phyloP scores from a whole-genome alignment of 2,329 filamentous ascomycete species.

The Aspergillus sp. region DNA sequence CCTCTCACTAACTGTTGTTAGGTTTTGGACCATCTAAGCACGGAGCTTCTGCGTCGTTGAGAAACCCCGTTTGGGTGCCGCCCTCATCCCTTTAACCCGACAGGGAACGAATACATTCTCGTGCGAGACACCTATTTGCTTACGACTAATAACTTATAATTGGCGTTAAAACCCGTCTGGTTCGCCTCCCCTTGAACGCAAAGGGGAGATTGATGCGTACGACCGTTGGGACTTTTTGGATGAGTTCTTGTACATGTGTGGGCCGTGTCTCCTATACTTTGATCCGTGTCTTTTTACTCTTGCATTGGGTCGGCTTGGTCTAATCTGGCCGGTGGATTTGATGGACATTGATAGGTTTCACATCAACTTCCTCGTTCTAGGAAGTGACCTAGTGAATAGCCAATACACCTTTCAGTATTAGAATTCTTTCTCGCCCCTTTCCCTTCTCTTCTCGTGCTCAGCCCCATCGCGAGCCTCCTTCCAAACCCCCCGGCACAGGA shows the following conservation, averaged over 20 bases:
- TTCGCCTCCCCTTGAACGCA: background rate
- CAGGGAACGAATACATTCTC: slow-evolving; percentile 1
- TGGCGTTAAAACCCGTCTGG: background rate
- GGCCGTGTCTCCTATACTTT: slow-evolving; percentile 1
- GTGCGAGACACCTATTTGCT: slow-evolving; percentile 7
- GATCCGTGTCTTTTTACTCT: background rate
- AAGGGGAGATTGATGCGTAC: background rate
- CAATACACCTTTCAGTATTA: background rate
- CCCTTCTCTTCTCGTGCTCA: too few relatives aligned
- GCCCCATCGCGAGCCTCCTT: too few relatives aligned
- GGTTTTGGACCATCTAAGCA: slow-evolving; percentile 8
- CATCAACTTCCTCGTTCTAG: background rate
- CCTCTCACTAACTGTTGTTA: background rate
- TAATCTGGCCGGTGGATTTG: background rate
- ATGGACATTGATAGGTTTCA: background rate
- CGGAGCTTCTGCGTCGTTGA: slow-evolving; percentile 9
- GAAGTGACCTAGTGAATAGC: background rate
- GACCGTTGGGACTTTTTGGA: slow-evolving; percentile 1
- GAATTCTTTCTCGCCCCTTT: too few relatives aligned
- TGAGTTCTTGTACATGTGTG: slow-evolving; percentile 9
- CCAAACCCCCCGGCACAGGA: too few relatives aligned
- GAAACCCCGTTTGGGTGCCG: background rate
- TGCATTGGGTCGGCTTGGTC: slow-evolving; percentile 2
- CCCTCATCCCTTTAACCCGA: background rate
- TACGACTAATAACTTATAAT: slow-evolving; percentile 15